Evolutionary conservation across 2,329 filamentous ascomycete species (phyloP).

Genomic region (Aurifilum marmelostoma): DNA sequence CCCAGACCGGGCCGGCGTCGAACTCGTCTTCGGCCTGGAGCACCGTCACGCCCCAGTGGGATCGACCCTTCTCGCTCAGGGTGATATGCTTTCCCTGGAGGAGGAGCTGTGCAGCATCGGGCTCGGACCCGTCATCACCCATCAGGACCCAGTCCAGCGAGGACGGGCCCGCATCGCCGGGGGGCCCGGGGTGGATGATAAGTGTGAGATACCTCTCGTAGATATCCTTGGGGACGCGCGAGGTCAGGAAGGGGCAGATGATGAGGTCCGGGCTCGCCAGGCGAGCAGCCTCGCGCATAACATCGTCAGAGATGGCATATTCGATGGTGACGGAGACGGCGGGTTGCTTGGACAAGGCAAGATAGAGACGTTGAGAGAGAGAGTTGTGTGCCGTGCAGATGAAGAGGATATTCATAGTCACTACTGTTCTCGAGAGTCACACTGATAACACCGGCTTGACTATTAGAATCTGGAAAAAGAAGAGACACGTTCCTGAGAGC

Average conservation of each 20-base stretch:
- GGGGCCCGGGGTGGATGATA: slow-evolving; percentile 47
- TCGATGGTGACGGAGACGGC: slow-evolving; percentile 45
- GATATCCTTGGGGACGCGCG: slow-evolving; percentile 41
- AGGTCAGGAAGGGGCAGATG: slow-evolving; percentile 47
- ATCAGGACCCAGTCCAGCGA: slow-evolving; percentile 47
- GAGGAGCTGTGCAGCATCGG: slow-evolving; percentile 38
- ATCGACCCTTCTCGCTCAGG: slow-evolving; percentile 38
- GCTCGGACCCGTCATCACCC: slow-evolving; percentile 44
- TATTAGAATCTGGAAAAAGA: neutral
- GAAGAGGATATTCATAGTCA: slow-evolving; percentile 40
- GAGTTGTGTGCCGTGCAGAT: slow-evolving; percentile 51
- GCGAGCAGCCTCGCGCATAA: slow-evolving; percentile 44
- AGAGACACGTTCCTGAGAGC: neutral
- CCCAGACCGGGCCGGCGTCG: slow-evolving; percentile 49
- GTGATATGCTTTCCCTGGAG: slow-evolving; percentile 29
- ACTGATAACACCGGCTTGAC: too few relatives aligned
- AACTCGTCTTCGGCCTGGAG: slow-evolving; percentile 45
- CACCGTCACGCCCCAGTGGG: slow-evolving; percentile 47
- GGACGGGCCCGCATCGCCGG: slow-evolving; percentile 46
- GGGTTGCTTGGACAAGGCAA: slow-evolving; percentile 41
- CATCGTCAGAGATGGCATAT: slow-evolving; percentile 40
- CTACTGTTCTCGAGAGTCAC: too few relatives aligned
- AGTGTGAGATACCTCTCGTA: slow-evolving; percentile 44
- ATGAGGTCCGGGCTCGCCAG: slow-evolving; percentile 44
- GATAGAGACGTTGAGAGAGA: slow-evolving; percentile 44